Evolutionary conservation across 768 basidiomycete species (phyloP).

Genomic region (Mycena filopes): DNA sequence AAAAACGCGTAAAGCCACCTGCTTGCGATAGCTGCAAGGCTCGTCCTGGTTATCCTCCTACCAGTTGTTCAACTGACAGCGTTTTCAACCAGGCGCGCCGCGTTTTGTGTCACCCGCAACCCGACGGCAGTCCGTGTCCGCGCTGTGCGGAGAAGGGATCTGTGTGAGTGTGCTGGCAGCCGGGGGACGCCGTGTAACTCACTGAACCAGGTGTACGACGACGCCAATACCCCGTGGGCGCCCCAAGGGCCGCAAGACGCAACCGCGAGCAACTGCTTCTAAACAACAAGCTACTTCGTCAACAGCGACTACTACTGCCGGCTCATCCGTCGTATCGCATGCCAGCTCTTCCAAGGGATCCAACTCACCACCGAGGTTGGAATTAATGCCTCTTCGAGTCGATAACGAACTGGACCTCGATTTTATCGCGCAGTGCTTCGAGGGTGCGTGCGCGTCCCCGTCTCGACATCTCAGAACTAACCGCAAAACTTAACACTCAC

Average conservation of each 20-base stretch:
- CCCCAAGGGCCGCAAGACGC: background rate
- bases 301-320: no score
- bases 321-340: no score
- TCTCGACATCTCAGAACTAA: background rate
- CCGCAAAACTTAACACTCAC: no score
- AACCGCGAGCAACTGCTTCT: background rate
- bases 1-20: background rate
- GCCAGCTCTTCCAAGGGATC: no score
- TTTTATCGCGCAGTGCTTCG: no score
- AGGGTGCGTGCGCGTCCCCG: no score
- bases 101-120: constrained; percentile 13
- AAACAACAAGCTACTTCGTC: background rate
- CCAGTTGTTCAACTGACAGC: background rate
- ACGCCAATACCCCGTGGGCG: constrained; percentile 12
- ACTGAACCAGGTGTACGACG: constrained; percentile 2
- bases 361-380: no score
- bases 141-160: constrained; percentile 9
- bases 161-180: background rate
- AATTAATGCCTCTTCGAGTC: no score
- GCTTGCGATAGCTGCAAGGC: constrained; percentile 10
- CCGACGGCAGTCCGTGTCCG: constrained; percentile 4
- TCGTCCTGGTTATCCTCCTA: background rate
- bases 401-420: no score
- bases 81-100: background rate
- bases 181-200: no score